A percentile compares a stretch with the other conserved stretches of the same genome.
phyloP scores from a whole-genome alignment of 140 eudicot species.

The Stevia rebaudiana region DNA sequence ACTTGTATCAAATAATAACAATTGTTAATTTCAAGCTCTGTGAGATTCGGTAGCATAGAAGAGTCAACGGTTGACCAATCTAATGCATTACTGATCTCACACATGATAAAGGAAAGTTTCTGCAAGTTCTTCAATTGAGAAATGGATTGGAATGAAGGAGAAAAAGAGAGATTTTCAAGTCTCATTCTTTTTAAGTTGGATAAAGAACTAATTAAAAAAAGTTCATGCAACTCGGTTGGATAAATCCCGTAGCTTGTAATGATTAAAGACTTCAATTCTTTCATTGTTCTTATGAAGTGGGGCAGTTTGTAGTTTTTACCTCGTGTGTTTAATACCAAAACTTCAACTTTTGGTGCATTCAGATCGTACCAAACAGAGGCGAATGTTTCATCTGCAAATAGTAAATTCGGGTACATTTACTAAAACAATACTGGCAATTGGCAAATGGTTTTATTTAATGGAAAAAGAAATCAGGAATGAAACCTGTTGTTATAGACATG shows the following conservation, averaged over 20 bases:
- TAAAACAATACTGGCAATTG: background rate
- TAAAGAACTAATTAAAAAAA: conserved; percentile 16
- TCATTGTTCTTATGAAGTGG: conserved; percentile 24
- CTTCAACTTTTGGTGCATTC: conserved; percentile 34
- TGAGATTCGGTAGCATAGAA: conserved; percentile 28
- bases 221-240: conserved; percentile 11
- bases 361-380: conserved; percentile 30
- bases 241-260: conserved; percentile 35
- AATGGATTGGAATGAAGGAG: conserved; percentile 25
- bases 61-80: background rate
- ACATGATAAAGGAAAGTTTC: conserved; percentile 41
- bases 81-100: conserved; percentile 28
- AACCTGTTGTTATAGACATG: conserved; percentile 45
- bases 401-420: background rate
- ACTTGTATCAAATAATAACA: conserved; percentile 34
- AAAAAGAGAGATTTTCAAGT: conserved; percentile 32
- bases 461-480: background rate
- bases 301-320: conserved; percentile 29
- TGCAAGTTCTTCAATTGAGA: conserved; percentile 20
- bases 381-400: conserved; percentile 31
- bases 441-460: background rate
- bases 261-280: conserved; percentile 25
- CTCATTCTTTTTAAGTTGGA: conserved; percentile 31
- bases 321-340: conserved; percentile 28
- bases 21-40: conserved; percentile 34